These are phyloP conservation scores for Phlebiopsis flavidoalba DNA, from an alignment of 768 basidiomycete genomes.

Conservation along the genomic window DNA sequence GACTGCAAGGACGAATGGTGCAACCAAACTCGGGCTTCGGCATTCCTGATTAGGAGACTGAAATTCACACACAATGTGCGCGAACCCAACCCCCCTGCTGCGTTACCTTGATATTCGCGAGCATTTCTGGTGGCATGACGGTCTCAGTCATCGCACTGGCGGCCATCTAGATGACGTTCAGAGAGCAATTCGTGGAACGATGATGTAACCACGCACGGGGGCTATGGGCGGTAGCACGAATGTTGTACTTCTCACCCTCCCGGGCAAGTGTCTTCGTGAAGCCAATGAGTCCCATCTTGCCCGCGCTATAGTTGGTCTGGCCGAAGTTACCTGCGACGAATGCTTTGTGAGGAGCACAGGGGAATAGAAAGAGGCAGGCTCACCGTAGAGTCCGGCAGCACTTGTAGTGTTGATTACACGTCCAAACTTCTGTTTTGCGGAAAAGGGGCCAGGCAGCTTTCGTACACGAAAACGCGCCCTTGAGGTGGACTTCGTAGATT, in stretches of 20 bases:
- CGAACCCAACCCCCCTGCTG: too few species aligned
- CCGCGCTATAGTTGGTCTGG: slow-evolving; percentile 96
- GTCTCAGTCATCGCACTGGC: slow-evolving; percentile 96
- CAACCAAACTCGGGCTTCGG: slow-evolving; percentile 82
- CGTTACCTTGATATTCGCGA: slow-evolving; percentile 73
- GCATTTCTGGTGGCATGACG: slow-evolving; percentile 90
- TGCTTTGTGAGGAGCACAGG: not conserved
- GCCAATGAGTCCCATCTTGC: slow-evolving; percentile 91
- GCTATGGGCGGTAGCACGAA: slow-evolving; percentile 84
- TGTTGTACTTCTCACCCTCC: slow-evolving; percentile 91
- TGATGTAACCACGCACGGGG: slow-evolving; percentile 45
- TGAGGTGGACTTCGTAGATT: slow-evolving; percentile 84
- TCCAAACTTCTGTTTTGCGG: slow-evolving; percentile 91
- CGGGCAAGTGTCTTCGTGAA: slow-evolving; percentile 91
- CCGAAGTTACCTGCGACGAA: slow-evolving; percentile 76
- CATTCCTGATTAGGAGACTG: not conserved
- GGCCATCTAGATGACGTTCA: slow-evolving; percentile 58
- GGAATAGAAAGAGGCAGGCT: slow-evolving; percentile 13
- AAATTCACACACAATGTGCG: not conserved
- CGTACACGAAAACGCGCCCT: slow-evolving; percentile 88
- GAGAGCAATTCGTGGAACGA: not conserved
- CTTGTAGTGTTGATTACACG: slow-evolving; percentile 93
- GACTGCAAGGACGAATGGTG: slow-evolving; percentile 86
- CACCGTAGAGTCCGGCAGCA: slow-evolving; percentile 90
- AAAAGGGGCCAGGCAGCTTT: slow-evolving; percentile 97